Percentiles rank a stretch among this genome's conserved stretches.
Evolutionary conservation across 139 green algal species (phyloP).

Genomic region (Tetratostichococcus sp.): DNA sequence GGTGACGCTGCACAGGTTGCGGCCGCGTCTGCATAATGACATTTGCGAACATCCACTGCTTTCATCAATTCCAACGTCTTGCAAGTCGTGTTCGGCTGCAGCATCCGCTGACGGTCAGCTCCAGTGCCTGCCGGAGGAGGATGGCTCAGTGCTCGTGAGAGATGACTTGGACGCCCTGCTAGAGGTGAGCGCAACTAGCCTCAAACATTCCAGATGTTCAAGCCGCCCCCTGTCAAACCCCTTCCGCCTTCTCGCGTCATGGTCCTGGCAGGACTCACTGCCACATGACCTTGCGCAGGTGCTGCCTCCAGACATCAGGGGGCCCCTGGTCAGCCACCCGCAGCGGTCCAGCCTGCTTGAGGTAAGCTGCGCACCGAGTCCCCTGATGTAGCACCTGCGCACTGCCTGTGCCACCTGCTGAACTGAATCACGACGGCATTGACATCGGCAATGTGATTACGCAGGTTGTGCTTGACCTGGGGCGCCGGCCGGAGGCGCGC

Average conservation of each 20-base stretch:
- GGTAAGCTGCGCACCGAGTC: slow-evolving; percentile 27
- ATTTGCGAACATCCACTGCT: too few relatives aligned
- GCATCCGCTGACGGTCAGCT: background rate
- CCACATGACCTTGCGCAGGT: slow-evolving; percentile 35
- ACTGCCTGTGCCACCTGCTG: too few relatives aligned
- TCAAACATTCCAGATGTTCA: background rate
- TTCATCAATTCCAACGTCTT: too few relatives aligned
- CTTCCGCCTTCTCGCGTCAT: too few relatives aligned
- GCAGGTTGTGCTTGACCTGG: slow-evolving; percentile 60
- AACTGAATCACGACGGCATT: too few relatives aligned
- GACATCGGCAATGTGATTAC: background rate
- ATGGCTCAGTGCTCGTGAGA: slow-evolving; percentile 71
- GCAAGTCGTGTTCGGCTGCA: background rate
- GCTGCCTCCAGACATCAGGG: slow-evolving; percentile 71
- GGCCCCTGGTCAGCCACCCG: slow-evolving; percentile 61
- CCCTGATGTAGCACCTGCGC: too few relatives aligned
- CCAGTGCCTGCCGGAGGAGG: slow-evolving; percentile 48
- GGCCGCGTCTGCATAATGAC: too few relatives aligned
- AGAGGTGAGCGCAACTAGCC: slow-evolving; percentile 24
- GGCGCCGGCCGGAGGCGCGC: slow-evolving; percentile 55
- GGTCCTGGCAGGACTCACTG: too few relatives aligned
- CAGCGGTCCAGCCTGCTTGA: slow-evolving; percentile 68
- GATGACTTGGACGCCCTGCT: slow-evolving; percentile 82
- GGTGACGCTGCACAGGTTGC: too few relatives aligned
- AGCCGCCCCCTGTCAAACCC: too few relatives aligned